Base-by-base conservation (phyloP, 805 yeast genomes). In the Starmerella apis region DNA sequence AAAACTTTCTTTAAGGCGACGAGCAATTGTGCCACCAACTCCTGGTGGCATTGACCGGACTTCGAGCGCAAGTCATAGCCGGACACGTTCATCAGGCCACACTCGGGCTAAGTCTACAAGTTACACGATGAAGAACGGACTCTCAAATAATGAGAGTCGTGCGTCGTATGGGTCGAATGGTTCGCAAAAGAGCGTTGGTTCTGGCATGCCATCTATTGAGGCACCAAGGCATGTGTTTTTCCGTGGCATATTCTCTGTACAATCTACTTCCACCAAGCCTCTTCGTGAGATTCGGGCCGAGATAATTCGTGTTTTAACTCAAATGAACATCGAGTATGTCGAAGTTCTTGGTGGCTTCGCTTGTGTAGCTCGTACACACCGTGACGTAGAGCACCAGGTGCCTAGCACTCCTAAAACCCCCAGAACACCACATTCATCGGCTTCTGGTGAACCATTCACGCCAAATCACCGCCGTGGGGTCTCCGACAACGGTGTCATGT, bases 281-380 rank as follows among this genome's bases (percentile, higher is more conserved):
- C 72, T 90, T 49, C 88, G 94, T 11, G 83, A 85, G 55, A 87
- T 88, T 50, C 77, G 96, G 49, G 80, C 83, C 61, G 88, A 84
- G 63, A 80, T 88, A 36, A 83, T 88, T 25, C 75, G 79, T 19
- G 90, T 83, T 1, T 73, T 88, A 63, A 79, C 79, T 18, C 78
- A 78, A 55, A 71, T 86, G 62, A 86, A 86, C 24, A 92, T 90
- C 44, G 78, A 79, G 52, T 88, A 76, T 64, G 83, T 81, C 54
- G 97, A 88, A 67, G 94, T 88, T 20, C 83, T 83, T 61, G 96
- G 97, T 51, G 97, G 96, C 0, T 88, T 90, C 64, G 76, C 86
- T 22, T 88, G 97, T 69, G 74, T 79, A 9, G 87, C 83, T 61
- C 70, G 58, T 75, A 63, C 22, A 11, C 37, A 18, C 16, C 14